phyloP scores from a whole-genome alignment of 768 basidiomycete species.

The Lyophyllum shimeji region DNA sequence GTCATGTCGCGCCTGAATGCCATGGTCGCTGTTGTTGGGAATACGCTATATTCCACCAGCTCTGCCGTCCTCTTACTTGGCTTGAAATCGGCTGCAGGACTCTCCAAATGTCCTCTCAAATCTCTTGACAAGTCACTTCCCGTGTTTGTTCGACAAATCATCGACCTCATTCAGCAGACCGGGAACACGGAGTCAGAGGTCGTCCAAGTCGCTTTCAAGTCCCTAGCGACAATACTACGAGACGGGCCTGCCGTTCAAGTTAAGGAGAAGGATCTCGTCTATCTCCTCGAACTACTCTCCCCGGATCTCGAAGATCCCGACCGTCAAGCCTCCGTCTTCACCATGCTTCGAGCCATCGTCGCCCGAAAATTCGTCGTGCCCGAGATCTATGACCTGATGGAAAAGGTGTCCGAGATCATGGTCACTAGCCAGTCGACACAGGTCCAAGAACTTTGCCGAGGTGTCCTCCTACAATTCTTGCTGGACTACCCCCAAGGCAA shows the following conservation, averaged over 20 bases:
- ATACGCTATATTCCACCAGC: constrained; percentile 85
- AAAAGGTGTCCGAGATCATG: constrained; percentile 85
- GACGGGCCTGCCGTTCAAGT: constrained; percentile 79
- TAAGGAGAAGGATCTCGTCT: constrained; percentile 86
- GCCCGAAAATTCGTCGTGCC: constrained; percentile 90
- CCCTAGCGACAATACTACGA: constrained; percentile 86
- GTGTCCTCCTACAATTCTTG: constrained; percentile 88
- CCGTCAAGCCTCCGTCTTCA: constrained; percentile 84
- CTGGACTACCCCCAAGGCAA: constrained; percentile 97
- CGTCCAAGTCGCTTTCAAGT: constrained; percentile 84
- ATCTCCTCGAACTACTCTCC: constrained; percentile 79
- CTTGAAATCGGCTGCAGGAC: constrained; percentile 76
- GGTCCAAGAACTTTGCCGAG: constrained; percentile 90
- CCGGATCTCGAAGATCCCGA: constrained; percentile 91
- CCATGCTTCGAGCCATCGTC: constrained; percentile 88
- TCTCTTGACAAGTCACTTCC: constrained; percentile 74
- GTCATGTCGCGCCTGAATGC: constrained; percentile 83
- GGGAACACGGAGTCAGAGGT: constrained; percentile 91
- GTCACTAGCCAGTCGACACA: constrained; percentile 90
- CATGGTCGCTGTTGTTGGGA: constrained; percentile 85
- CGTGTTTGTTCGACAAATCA: constrained; percentile 79
- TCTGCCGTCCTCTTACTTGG: constrained; percentile 73
- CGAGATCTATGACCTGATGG: constrained; percentile 98
- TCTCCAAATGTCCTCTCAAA: constrained; percentile 82
- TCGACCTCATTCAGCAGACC: constrained; percentile 76